Base-by-base conservation (phyloP, 2,329 filamentous ascomycete genomes). In the Drechslerella coelobrocha region DNA sequence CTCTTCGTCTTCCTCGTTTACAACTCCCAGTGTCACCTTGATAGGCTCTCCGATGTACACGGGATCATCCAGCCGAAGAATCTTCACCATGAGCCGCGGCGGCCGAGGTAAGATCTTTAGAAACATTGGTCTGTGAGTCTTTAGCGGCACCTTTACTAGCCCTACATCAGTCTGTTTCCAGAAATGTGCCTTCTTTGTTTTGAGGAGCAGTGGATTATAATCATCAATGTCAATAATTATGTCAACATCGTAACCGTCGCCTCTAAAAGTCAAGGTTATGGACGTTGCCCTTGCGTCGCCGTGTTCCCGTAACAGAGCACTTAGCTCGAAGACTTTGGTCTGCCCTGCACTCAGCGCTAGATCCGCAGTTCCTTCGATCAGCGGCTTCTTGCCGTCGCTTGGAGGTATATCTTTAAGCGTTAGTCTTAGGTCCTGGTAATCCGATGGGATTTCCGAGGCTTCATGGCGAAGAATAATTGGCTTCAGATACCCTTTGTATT, bases 1-100 rank as follows among this genome's bases (percentile, higher is more conserved):
- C 14, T 89, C 85, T 71, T 91, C 88, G 3, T 91, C 90, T 80
- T 99, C 94, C 52, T 87, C 87, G 74, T 99, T 99, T 62, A 86
- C 76, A 2, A 97, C 81, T 45, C 88, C 85, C 39, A 97, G 82
- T 0, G 83, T 80, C 21, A 97, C 78, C 5, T 81, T 81, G 26
- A 97, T 85, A 0, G 81, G 78, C 79, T 99, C 94, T 75, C 95
- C 89, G 0, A 89, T 90, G 77, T 96, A 97, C 78, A 93, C 95
- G 60, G 92, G 88, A 10, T 86, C 83, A 62, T 84, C 73, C 14
- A 76, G 37, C n/a, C 65, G 61, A 34, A 59, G 59, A 19, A 74
- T 72, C 24, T 81, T 84, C 48, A 99, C 85, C 74, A 91, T 87
- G 81, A 99, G 86, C 79, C 97, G 97, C 0, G 94, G 94, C 26